Percentiles rank a stretch among this genome's conserved stretches.
Evolutionary conservation across 176 grass and related monocot species (phyloP).

Genomic region (Lolium perenne): DNA sequence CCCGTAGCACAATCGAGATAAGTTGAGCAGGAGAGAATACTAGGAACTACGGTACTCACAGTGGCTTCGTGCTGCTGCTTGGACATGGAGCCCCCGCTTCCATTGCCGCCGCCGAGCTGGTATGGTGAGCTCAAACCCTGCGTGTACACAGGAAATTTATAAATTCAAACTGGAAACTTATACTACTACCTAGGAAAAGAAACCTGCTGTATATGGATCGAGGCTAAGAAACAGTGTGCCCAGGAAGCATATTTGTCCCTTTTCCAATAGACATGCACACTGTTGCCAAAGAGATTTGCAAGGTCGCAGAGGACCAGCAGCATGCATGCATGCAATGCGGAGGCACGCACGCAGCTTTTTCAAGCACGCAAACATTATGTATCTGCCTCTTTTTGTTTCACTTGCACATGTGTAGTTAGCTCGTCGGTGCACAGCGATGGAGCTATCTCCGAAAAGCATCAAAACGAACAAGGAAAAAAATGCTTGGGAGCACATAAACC

Average conservation of each 20-base stretch:
- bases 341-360: slow-evolving; percentile 60
- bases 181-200: not conserved
- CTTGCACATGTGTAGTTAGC: not conserved
- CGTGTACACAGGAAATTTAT: not conserved
- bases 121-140: slow-evolving; percentile 97
- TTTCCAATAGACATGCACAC: slow-evolving; percentile 40
- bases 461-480: too few relatives aligned
- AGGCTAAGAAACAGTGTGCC: not conserved
- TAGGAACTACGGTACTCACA: slow-evolving; percentile 35
- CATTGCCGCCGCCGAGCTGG: slow-evolving; percentile 48
- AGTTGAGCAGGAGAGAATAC: not conserved
- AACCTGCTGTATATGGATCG: not conserved
- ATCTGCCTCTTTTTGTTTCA: slow-evolving; percentile 60
- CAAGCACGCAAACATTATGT: slow-evolving; percentile 9
- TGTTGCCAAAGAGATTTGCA: slow-evolving; percentile 50
- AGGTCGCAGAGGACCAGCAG: slow-evolving; percentile 47
- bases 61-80: slow-evolving; percentile 32
- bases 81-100: slow-evolving; percentile 26
- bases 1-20: too few relatives aligned
- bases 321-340: slow-evolving; percentile 29
- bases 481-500: too few relatives aligned
- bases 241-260: not conserved
- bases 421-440: not conserved
- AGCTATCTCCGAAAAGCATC: slow-evolving; percentile 21
- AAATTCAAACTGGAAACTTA: not conserved